Evolutionary conservation across 305 asterid genomes (phyloP), one percentile per base, ranked within the genome.

Genomic region (Petunia hybrid): DNA sequence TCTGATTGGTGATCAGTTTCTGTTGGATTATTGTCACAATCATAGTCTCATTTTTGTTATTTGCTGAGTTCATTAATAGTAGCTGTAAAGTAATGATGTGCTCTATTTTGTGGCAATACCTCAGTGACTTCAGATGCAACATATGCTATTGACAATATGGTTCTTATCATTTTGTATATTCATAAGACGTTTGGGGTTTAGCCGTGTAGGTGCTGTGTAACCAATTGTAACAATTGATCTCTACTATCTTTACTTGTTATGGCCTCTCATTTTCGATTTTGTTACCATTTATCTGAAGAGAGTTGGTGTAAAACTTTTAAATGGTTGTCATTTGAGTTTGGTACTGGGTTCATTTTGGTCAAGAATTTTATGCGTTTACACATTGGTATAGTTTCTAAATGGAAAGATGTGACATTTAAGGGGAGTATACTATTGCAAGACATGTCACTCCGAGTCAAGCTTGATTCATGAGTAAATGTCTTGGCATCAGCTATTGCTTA

Each of bases 31-130:
- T 65, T 39, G 73, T 39, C n/a, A 13, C 40, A 65, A 35, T 3
- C 6, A 39, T 65, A 13, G 4, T 65, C 31, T 65, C 46, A 65
- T 12, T 65, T 57, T 62, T 38, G 31, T 65, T 71, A 12, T 71
- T 31, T 46, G 61, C 43, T 71, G 43, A 9, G 35, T 46, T 42
- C 5, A 46, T 31, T 48, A 71, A 10, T 35, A 35, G 61, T 71
- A 31, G 31, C 61, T 31, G 61, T 43, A 71, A 46, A 46, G 2
- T 6, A 51, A 22, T 71, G 38, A 31, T 2, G 5, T 48, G 76
- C 76, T 69, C 40, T 12, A 22, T 69, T 43, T 69, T 69, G 76
- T 43, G 76, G 45, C 45, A 69, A 9, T 69, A 9, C 76, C 41
- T 69, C 45, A n/a, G 10, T 45, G 76, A 69, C 22, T 68, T 69